These are phyloP conservation scores for Ciborinia camelliae DNA, from an alignment of 2,329 filamentous ascomycete genomes.

Conservation along the genomic window DNA sequence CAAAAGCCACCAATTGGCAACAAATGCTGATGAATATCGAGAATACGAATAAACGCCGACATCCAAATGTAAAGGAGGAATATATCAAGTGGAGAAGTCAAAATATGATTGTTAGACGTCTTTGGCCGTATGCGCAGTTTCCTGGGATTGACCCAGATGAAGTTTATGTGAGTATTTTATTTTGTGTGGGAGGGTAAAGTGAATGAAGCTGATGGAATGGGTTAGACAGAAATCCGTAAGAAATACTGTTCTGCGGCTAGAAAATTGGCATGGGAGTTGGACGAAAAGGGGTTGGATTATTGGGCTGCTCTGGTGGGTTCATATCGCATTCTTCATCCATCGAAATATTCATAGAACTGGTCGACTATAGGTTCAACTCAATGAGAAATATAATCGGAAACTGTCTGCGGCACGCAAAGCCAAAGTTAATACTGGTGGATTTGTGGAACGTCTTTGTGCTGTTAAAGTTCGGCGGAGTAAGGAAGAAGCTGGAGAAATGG, in stretches of 20 bases:
- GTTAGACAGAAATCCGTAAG: background rate
- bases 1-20: background rate
- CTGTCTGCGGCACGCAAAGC: background rate
- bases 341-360: background rate
- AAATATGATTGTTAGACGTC: slow-evolving; percentile 5
- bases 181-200: fast-evolving
- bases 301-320: background rate
- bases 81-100: slow-evolving; percentile 11
- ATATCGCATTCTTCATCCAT: too few species aligned
- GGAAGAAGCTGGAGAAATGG: background rate
- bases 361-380: background rate
- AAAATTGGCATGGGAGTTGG: background rate
- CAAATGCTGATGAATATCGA: background rate
- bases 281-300: background rate
- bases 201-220: background rate
- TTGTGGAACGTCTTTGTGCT: background rate
- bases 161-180: background rate
- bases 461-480: background rate
- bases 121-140: background rate
- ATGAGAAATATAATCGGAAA: background rate
- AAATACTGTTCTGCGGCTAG: background rate
- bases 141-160: background rate
- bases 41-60: background rate
- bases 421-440: background rate
- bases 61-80: background rate